Conservation (phyloP, 306 rosid species). For the Boehmeria nivea region DNA sequence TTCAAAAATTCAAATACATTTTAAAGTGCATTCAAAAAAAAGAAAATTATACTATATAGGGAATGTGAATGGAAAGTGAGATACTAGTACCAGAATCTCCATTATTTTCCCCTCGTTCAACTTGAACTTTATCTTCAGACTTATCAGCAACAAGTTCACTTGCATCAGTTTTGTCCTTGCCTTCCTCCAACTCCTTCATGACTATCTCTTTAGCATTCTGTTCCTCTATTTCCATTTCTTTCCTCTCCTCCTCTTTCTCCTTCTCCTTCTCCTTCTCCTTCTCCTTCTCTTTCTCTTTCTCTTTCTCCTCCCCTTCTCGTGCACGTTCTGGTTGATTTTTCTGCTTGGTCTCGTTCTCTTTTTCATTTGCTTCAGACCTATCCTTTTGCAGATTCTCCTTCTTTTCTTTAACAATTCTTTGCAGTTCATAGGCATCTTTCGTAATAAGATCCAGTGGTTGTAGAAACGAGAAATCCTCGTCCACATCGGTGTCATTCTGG, state of each 20-base stretch:
- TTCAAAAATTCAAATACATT: slow-evolving; percentile 11
- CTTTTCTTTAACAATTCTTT: slow-evolving; percentile 40
- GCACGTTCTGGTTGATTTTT: slow-evolving; percentile 21
- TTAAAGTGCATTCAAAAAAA: neutral
- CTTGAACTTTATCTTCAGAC: slow-evolving; percentile 30
- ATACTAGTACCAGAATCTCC: slow-evolving; percentile 34
- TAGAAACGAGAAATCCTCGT: slow-evolving; percentile 55
- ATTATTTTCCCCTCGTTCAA: slow-evolving; percentile 36
- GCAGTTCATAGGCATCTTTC: slow-evolving; percentile 47
- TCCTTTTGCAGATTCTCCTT: slow-evolving; percentile 42
- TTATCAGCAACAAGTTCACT: slow-evolving; percentile 29
- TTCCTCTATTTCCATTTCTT: slow-evolving; percentile 30
- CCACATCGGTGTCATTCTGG: slow-evolving; percentile 58
- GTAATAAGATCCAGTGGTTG: slow-evolving; percentile 70
- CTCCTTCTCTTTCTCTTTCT: slow-evolving; percentile 43
- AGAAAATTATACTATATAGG: neutral
- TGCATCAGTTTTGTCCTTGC: slow-evolving; percentile 21
- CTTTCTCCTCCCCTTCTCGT: slow-evolving; percentile 28
- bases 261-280: slow-evolving; percentile 31
- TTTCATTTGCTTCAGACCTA: slow-evolving; percentile 31
- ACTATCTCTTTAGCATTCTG: slow-evolving; percentile 23
- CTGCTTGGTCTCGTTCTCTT: slow-evolving; percentile 27
- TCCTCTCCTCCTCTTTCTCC: slow-evolving; percentile 27
- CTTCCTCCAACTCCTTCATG: slow-evolving; percentile 36
- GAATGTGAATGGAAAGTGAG: neutral